A percentile compares a stretch with the other conserved stretches of the same genome.
Conservation (phyloP, 805 yeast genomes). For the Komagataella mondaviorum region DNA sequence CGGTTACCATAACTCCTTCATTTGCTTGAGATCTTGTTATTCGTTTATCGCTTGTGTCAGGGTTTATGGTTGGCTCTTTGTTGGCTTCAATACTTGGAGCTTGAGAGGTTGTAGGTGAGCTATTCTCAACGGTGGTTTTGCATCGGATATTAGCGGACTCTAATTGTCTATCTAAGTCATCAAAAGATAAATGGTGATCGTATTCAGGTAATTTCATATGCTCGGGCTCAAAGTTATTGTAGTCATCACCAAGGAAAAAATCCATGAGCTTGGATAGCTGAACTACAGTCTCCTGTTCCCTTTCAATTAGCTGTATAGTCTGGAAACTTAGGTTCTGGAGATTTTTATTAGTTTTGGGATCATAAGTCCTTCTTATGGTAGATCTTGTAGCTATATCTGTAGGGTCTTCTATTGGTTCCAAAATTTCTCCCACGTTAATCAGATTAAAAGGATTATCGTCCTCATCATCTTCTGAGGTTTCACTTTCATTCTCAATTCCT, state of each 20-base stretch:
- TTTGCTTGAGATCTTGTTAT: conserved; percentile 7
- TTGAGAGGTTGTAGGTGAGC: not conserved
- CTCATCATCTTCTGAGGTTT: not conserved
- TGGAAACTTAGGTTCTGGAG: conserved; percentile 53
- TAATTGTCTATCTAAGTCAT: conserved; percentile 13
- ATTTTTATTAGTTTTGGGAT: conserved; percentile 27
- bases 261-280: conserved; percentile 60
- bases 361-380: conserved; percentile 54
- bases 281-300: conserved; percentile 69
- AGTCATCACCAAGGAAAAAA: conserved; percentile 79
- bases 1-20: conserved; percentile 14
- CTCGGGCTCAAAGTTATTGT: conserved; percentile 48
- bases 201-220: conserved; percentile 55
- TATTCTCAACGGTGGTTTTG: conserved; percentile 4
- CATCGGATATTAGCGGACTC: conserved; percentile 6
- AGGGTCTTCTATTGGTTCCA: conserved; percentile 73
- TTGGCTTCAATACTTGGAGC: conserved; percentile 6
- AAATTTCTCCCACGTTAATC: conserved; percentile 29
- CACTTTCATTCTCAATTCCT: not conserved
- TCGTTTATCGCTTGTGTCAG: conserved; percentile 6
- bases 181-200: conserved; percentile 39
- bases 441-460: not conserved
- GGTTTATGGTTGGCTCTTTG: conserved; percentile 4
- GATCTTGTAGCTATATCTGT: conserved; percentile 65
- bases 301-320: conserved; percentile 64